Evolutionary conservation across 1,284 basidiomycete species (phyloP), one percentile per base, ranked within the genome.

Genomic region (Ganoderma leucocontextum): DNA sequence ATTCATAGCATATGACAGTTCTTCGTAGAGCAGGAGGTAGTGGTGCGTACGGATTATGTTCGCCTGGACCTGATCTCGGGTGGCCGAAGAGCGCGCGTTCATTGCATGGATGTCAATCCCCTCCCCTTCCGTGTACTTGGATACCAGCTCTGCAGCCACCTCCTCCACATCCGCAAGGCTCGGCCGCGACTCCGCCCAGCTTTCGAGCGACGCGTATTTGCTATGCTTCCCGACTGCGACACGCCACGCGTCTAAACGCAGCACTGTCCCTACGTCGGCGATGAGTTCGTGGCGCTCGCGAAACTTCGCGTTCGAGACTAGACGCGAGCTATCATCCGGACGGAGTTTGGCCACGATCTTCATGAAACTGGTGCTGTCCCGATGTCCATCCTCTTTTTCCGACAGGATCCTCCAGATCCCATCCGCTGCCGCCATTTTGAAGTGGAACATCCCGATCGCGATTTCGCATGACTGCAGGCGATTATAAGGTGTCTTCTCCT

Each of bases 391-490:
- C 13, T 70, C 71, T 0, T 70, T 73, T 2, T 65, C 38, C 17
- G 81, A 75, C 12, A 75, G 77, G 0, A 77, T 70, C 2, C 76
- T 60, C 78, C 79, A 83, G 1, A 83, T 65, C 0, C 80, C 77
- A 70, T 83, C 79, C 0, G 77, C 78, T 15, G 75, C 77, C 0
- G 80, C 81, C 82, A 83, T 83, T 67, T 80, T 79, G 38, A 80
- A 66, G 49, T 84, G 82, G 62, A 84, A 83, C 1, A 82, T 69
- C 0, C 82, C 82, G 12, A 76, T 62, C 0, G 81, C 70, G 62
- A 76, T 78, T 6, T 81, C 73, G 1, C 81, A 67, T 44, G 66
- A 74, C 61, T 80, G 78, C 4, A 80, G 67, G 0, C 67, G 69
- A 7, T 71, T 22, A 63, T 72, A 76, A 0, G 70, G 61, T 2